phyloP scores from a whole-genome alignment of 1,284 basidiomycete genomes.

The Amylostereum areolatum region DNA sequence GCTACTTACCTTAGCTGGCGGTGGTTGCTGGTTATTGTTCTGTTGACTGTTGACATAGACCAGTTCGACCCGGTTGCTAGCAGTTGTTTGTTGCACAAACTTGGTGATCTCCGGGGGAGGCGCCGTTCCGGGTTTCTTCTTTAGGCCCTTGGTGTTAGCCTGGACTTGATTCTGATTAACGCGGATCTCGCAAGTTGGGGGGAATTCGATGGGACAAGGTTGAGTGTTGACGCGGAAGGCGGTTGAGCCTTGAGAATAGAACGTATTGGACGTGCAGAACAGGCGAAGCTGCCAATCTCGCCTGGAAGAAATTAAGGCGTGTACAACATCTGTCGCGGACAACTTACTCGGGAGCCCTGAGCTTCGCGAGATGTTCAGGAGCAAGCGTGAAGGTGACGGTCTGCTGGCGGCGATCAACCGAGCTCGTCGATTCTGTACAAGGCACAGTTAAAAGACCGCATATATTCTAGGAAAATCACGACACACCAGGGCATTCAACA shows the following conservation, averaged over 20 bases:
- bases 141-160: conserved; percentile 86
- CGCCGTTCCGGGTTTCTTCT: conserved; percentile 95
- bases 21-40: conserved; percentile 49
- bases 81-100: conserved; percentile 41
- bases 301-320: conserved; percentile 28
- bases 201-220: conserved; percentile 84
- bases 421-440: conserved; percentile 65
- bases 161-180: conserved; percentile 68
- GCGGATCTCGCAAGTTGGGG: conserved; percentile 85
- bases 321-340: neutral
- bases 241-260: conserved; percentile 50
- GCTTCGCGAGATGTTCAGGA: conserved; percentile 55
- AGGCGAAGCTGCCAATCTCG: conserved; percentile 77
- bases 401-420: conserved; percentile 67
- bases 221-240: conserved; percentile 45
- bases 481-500: conserved; percentile 68
- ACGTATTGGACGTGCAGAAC: conserved; percentile 90
- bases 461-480: neutral
- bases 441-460: neutral
- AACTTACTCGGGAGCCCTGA: conserved; percentile 47
- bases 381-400: conserved; percentile 56
- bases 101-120: conserved; percentile 83
- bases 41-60: conserved; percentile 78
- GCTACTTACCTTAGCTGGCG: conserved; percentile 56
- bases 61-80: conserved; percentile 73